Evolutionary conservation across 768 basidiomycete species (phyloP).

Genomic region (Dioszegia crocea): DNA sequence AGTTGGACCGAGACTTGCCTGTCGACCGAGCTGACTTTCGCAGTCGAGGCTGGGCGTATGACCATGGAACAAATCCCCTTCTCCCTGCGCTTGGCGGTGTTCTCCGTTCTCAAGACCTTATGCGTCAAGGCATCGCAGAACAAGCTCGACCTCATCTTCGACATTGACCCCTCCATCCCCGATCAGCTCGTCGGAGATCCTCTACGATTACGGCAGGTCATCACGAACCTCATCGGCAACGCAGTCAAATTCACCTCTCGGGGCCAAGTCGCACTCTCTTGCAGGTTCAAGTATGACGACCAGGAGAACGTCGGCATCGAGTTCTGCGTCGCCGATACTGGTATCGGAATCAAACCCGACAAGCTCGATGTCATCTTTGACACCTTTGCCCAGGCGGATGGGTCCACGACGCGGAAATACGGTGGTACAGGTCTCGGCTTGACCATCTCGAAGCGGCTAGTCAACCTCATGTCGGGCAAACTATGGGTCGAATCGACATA

Average conservation of each 20-base stretch:
- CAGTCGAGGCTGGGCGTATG: conserved; percentile 98
- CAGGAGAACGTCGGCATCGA: conserved; percentile 83
- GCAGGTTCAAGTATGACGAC: conserved; percentile 58
- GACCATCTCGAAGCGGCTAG: conserved; percentile 95
- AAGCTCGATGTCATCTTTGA: conserved; percentile 98
- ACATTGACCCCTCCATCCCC: conserved; percentile 90
- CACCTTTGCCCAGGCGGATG: conserved; percentile 98
- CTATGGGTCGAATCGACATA: conserved; percentile 99
- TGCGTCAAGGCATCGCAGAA: conserved; percentile 97
- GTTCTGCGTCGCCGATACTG: conserved; percentile 96
- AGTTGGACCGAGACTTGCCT: conserved; percentile 45
- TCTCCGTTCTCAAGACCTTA: conserved; percentile 94
- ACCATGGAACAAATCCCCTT: conserved; percentile 99
- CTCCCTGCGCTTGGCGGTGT: conserved; percentile 92
- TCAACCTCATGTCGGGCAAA: conserved; percentile 94
- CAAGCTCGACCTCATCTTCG: conserved; percentile 91
- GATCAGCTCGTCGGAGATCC: conserved; percentile 97
- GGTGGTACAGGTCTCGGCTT: conserved; percentile 94
- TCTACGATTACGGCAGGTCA: conserved; percentile 73
- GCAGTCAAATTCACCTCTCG: conserved; percentile 97
- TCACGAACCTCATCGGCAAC: conserved; percentile 56
- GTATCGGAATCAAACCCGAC: conserved; percentile 97
- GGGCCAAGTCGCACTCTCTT: conserved; percentile 87
- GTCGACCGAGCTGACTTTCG: conserved; percentile 11
- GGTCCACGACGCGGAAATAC: conserved; percentile 96